Conservation (phyloP, 2,329 filamentous ascomycete genomes). For the Cryphonectria nitschkei region DNA sequence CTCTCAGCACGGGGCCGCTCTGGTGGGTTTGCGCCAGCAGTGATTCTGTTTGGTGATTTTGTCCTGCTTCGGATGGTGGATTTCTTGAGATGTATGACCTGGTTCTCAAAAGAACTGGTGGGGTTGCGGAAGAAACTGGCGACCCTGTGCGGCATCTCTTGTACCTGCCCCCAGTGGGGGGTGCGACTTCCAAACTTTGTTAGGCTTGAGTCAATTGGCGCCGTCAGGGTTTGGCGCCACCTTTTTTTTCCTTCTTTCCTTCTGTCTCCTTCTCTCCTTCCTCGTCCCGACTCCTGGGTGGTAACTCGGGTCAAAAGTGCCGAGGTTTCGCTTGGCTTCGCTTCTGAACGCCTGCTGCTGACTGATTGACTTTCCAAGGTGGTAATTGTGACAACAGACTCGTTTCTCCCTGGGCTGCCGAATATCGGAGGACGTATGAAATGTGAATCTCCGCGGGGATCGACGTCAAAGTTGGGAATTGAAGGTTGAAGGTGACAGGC, state of each 20-base stretch:
- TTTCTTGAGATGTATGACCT: conserved; percentile 55
- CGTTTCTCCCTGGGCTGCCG: conserved; percentile 8
- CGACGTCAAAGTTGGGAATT: neutral
- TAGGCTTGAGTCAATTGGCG: neutral
- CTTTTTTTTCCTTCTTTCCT: too few species aligned
- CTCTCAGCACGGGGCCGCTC: conserved; percentile 38
- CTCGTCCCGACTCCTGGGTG: neutral
- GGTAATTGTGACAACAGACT: neutral
- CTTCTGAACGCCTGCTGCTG: neutral
- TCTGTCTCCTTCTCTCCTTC: neutral
- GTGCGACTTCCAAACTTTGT: neutral
- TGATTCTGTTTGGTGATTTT: conserved; percentile 36
- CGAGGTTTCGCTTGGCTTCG: neutral
- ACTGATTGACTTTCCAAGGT: neutral
- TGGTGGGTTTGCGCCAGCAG: conserved; percentile 19
- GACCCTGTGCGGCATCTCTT: conserved; percentile 60
- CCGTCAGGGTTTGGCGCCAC: neutral
- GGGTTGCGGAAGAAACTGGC: conserved; percentile 60
- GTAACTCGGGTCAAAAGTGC: neutral
- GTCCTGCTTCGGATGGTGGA: conserved; percentile 38
- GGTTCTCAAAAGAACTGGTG: conserved; percentile 49
- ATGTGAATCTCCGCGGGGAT: neutral
- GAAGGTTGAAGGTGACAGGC: neutral
- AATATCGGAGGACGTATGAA: conserved; percentile 19
- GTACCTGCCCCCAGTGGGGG: neutral